These are phyloP conservation scores for Salvia hispanica DNA, from an alignment of 257 asterid species.

Conservation along the genomic window DNA sequence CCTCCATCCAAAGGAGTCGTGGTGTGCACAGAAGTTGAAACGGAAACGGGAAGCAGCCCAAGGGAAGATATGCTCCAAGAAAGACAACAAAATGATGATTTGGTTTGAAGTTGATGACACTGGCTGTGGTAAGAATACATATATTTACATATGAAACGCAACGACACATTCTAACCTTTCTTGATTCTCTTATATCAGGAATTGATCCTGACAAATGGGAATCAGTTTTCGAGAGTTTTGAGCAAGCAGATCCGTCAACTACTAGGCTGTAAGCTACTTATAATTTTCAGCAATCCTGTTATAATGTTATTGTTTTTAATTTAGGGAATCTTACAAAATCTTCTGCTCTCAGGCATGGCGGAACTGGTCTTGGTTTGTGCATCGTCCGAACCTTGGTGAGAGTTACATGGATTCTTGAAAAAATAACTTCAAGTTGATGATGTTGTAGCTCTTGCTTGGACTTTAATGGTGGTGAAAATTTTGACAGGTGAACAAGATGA, in stretches of 20 bases:
- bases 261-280: conserved; percentile 75
- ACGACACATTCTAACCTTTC: not conserved
- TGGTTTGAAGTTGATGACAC: conserved; percentile 95
- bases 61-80: conserved; percentile 48
- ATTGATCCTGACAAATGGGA: conserved; percentile 94
- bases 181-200: conserved; percentile 44
- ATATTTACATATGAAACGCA: not conserved
- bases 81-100: conserved; percentile 59
- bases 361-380: conserved; percentile 96
- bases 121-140: conserved; percentile 66
- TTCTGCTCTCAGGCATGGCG: conserved; percentile 75
- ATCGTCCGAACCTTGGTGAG: conserved; percentile 93
- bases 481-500: conserved; percentile 84
- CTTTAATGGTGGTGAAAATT: conserved; percentile 22
- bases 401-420: conserved; percentile 12
- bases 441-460: conserved; percentile 1
- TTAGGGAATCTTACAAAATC: conserved; percentile 3
- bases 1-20: conserved; percentile 43
- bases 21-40: conserved; percentile 49
- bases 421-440: not conserved
- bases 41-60: conserved; percentile 47
- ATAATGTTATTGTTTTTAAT: not conserved
- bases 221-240: conserved; percentile 93
- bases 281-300: not conserved
- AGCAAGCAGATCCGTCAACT: conserved; percentile 97